These are phyloP conservation scores for Coniferiporia weirii DNA, from an alignment of 1,284 basidiomycete genomes.

Conservation along the genomic window DNA sequence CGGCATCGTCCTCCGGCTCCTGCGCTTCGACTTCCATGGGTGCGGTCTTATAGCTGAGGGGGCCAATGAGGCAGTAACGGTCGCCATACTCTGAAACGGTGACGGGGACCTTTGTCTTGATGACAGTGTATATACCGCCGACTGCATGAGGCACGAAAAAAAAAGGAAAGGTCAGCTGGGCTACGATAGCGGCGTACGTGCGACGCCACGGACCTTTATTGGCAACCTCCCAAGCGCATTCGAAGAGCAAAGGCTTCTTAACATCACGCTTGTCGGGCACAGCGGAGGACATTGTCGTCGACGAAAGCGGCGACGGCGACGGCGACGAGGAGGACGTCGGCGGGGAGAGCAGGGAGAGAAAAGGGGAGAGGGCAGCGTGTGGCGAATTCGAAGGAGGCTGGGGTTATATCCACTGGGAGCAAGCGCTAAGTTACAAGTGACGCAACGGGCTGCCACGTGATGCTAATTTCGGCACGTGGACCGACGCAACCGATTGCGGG, in stretches of 20 bases:
- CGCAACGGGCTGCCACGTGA: too few relatives aligned
- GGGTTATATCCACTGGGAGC: too few relatives aligned
- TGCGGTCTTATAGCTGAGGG: constrained; percentile 94
- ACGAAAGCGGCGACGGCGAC: neutral
- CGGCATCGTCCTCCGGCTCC: constrained; percentile 73
- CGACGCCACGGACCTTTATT: constrained; percentile 57
- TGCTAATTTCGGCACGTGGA: too few relatives aligned
- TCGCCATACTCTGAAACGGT: constrained; percentile 91
- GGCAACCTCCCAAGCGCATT: constrained; percentile 91
- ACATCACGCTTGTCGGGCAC: constrained; percentile 58
- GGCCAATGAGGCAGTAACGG: constrained; percentile 90
- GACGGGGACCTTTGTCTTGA: constrained; percentile 98
- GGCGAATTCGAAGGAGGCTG: neutral
- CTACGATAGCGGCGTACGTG: too few relatives aligned
- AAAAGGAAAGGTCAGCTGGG: neutral
- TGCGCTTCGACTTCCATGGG: constrained; percentile 97
- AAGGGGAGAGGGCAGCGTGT: neutral
- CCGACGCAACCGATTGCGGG: too few relatives aligned
- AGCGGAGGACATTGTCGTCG: constrained; percentile 9
- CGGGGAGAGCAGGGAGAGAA: neutral
- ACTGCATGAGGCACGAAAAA: constrained; percentile 39
- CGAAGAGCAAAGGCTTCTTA: constrained; percentile 76
- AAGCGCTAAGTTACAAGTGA: too few relatives aligned
- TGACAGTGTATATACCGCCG: constrained; percentile 98
- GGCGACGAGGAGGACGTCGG: neutral